phyloP scores from a whole-genome alignment of 331 rosid species.

The Quercus tomentella region DNA sequence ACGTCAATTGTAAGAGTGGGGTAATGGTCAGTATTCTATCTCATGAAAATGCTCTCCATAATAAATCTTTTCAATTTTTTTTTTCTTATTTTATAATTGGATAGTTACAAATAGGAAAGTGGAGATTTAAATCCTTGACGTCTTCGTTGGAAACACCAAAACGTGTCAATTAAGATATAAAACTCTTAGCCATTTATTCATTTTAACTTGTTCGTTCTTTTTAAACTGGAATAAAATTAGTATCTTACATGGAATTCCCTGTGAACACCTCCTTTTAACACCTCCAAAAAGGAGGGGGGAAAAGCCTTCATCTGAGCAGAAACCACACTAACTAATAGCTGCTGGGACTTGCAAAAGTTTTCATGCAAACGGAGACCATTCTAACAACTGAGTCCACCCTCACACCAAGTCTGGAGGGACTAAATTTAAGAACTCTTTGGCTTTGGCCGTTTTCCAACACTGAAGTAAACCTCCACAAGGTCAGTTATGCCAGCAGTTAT shows the following conservation, averaged over 20 bases:
- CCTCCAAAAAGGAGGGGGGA: not conserved
- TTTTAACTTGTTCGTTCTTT: not conserved
- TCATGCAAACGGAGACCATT: not conserved
- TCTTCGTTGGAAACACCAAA: too few species aligned
- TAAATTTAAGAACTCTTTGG: constrained; percentile 15
- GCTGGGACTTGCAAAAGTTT: not conserved
- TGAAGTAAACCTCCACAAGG: constrained; percentile 62
- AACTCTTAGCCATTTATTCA: not conserved
- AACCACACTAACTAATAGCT: not conserved
- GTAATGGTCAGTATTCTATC: not conserved
- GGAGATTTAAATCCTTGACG: too few species aligned
- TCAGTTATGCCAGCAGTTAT: constrained; percentile 83
- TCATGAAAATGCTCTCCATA: not conserved
- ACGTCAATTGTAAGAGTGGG: not conserved
- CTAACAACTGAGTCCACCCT: not conserved
- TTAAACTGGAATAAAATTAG: not conserved
- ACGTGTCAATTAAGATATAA: too few species aligned
- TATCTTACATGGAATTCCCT: not conserved
- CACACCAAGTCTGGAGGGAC: not conserved
- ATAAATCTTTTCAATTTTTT: not conserved
- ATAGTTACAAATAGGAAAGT: too few species aligned
- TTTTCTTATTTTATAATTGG: too few species aligned
- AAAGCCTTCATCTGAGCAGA: not conserved
- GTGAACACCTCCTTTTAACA: not conserved
- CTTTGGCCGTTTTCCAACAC: constrained; percentile 49